Base-by-base conservation (phyloP, 2,329 filamentous ascomycete species). In the Fusarium armeniacum region DNA sequence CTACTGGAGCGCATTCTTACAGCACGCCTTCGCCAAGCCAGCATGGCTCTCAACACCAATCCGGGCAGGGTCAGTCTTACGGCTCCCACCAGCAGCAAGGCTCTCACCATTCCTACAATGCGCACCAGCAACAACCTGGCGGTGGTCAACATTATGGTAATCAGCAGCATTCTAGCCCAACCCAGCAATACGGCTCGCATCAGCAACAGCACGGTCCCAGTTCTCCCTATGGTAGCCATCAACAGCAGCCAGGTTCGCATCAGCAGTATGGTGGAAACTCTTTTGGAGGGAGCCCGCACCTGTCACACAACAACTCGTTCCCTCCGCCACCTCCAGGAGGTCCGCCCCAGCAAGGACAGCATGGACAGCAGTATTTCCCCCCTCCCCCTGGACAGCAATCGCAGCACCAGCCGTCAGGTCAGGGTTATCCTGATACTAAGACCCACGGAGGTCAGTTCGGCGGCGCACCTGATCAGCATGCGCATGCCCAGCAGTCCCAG, bases 1-100 rank as follows among this genome's bases (percentile, higher is more conserved):
- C 70, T 15, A 61, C 74, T 30, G 69, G 73, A 57, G 67, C 76
- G 32, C 76, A 77, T n/a, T 68, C 73, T 46, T 76, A 73, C 56
- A 73, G 54, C 43, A 71, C 72, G 43, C 71, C 72, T 24, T 72
- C 72, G 13, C 73, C 75, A 50, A 78, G 55, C 43, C 73, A 78
- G 28, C 53, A 69, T 33, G 52, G 57, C 26, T 56, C 62, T 45
- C 62, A 60, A 33, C 63, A 62, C 16, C 66, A 70, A 44, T 18
- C 62, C 16, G 35, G 41, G 28, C 62, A 53, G 32, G 60, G 26
- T 30, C 63, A 66, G 43, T 33, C 38, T 12, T 65, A 59, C 15
- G 53, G 58, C 13, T 56, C 66, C 32, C 67, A 62, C 40, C 72
- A 78, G 33, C 73, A 76, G 13, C 72, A 49, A 30, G 46, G 58